Percentiles rank a stretch among this genome's conserved stretches.
Evolutionary conservation across 768 basidiomycete genomes (phyloP).

Genomic region (Collybia sordida): DNA sequence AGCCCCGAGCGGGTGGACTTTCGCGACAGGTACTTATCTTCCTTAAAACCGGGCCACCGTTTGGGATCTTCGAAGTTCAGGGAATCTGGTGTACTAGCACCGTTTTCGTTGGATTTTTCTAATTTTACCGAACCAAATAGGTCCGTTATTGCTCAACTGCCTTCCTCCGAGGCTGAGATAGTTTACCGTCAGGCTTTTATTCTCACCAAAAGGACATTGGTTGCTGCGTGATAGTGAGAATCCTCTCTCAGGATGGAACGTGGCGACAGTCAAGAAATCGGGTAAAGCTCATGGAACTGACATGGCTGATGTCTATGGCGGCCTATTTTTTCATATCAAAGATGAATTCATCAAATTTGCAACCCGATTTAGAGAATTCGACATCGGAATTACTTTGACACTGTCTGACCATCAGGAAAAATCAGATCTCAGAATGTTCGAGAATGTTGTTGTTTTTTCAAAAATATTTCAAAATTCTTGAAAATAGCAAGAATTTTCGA

Average conservation of each 20-base stretch:
- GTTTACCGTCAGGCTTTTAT: slow-evolving; percentile 29
- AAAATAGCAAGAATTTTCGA: too few species aligned
- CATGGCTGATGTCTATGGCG: slow-evolving; percentile 27
- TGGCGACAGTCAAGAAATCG: slow-evolving; percentile 27
- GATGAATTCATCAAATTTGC: slow-evolving; percentile 27
- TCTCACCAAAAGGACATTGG: slow-evolving; percentile 36
- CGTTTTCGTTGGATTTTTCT: slow-evolving; percentile 22
- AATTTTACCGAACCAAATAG: slow-evolving; percentile 30
- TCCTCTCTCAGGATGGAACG: slow-evolving; percentile 42
- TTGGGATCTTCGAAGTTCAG: slow-evolving; percentile 26
- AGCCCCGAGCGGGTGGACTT: slow-evolving; percentile 33
- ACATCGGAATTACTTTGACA: slow-evolving; percentile 26
- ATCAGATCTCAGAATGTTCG: too few species aligned
- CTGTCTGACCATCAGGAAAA: too few species aligned
- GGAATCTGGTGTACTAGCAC: slow-evolving; percentile 26
- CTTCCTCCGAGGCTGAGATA: background rate
- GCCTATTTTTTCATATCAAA: slow-evolving; percentile 35
- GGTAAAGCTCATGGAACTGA: slow-evolving; percentile 27
- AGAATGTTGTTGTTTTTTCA: too few species aligned
- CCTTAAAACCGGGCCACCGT: slow-evolving; percentile 34
- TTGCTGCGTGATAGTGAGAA: slow-evolving; percentile 34
- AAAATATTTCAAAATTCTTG: too few species aligned
- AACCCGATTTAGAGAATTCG: slow-evolving; percentile 23
- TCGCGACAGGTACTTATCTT: slow-evolving; percentile 33
- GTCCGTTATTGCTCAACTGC: slow-evolving; percentile 8